Base-by-base conservation (phyloP, 2,329 filamentous ascomycete species). In the Trichothecium roseum region DNA sequence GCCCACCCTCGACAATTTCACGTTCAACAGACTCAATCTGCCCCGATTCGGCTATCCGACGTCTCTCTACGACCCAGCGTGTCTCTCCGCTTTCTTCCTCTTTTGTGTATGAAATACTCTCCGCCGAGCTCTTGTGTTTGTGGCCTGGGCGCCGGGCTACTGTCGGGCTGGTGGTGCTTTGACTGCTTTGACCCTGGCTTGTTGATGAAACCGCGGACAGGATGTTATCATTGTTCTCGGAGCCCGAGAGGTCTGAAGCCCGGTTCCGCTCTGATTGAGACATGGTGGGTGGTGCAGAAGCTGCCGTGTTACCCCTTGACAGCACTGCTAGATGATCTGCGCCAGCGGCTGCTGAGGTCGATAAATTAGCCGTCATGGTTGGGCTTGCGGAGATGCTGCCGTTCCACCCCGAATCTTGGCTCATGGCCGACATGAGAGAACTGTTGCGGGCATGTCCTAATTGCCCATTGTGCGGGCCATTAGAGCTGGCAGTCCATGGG, bases 31-130 rank as follows among this genome's bases (percentile, higher is more conserved):
- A 55, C 49, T 81, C 75, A 36, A 79, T 55, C 52, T 81, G 68
- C 1, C 79, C 80, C 39, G 63, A 69, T 46, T 84, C 79, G 1
- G 66, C 74, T 3, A 77, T 81, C 26, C 81, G 62, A 35, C 80
- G 64, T 26, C 80, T 60, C 54, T 86, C 81, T 45, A 85, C 60
- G 7, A 85, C 72, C 81, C 81, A 85, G 31, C 78, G 60, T 37
- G 66, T 69, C 43, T 72, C 70, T 1, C 68, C 71, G 8, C 66
- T 66, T 3, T 72, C 64, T 31, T 78, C 74, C 48, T 81, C 76
- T 40, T 79, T 74, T 32, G 69, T 69, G 52, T 86, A 86, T 6
- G 78, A 79, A 24, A 86, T 75, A 42, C 78, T 82, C 44, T 84
- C 81, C 2, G 76, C 65, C 31, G 74, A 81, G 34, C 69, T 61